A percentile compares a stretch with the other conserved stretches of the same genome.
phyloP scores from a whole-genome alignment of 2,329 filamentous ascomycete genomes.

The Monosporascus sp. region DNA sequence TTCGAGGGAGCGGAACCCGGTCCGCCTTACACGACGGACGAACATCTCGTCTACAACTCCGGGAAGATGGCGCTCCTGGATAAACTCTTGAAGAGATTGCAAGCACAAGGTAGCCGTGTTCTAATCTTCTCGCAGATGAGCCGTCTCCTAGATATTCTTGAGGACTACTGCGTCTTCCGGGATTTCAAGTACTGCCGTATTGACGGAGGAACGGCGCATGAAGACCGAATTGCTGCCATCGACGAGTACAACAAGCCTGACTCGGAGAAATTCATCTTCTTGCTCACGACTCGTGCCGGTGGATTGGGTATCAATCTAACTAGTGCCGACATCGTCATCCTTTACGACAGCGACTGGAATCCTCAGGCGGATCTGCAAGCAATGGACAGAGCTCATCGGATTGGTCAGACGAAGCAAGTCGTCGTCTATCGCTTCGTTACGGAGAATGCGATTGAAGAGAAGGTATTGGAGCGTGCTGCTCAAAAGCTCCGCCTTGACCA shows the following conservation, averaged over 20 bases:
- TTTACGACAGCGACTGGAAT: slow-evolving; percentile 99
- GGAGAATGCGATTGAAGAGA: slow-evolving; percentile 97
- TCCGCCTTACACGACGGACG: slow-evolving; percentile 95
- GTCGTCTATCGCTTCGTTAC: slow-evolving; percentile 95
- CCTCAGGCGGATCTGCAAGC: slow-evolving; percentile 97
- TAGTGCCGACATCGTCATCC: slow-evolving; percentile 86
- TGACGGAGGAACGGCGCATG: slow-evolving; percentile 91
- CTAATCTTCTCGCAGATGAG: slow-evolving; percentile 99
- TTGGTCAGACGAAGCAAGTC: slow-evolving; percentile 97
- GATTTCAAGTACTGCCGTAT: slow-evolving; percentile 96
- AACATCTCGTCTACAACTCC: slow-evolving; percentile 87
- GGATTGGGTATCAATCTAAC: slow-evolving; percentile 96
- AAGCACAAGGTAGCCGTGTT: slow-evolving; percentile 85
- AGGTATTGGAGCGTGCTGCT: slow-evolving; percentile 91
- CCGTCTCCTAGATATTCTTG: slow-evolving; percentile 89
- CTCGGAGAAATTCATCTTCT: slow-evolving; percentile 94
- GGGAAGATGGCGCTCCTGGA: slow-evolving; percentile 98
- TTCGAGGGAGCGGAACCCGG: slow-evolving; percentile 97
- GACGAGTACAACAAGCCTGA: slow-evolving; percentile 96
- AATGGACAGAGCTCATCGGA: slow-evolving; percentile 98
- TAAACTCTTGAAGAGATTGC: slow-evolving; percentile 77
- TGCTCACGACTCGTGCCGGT: slow-evolving; percentile 91
- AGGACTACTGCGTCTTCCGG: slow-evolving; percentile 96
- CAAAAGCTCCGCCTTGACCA: slow-evolving; percentile 96
- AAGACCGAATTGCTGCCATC: slow-evolving; percentile 95